Conservation (phyloP, 2,329 filamentous ascomycete genomes). For the Colletotrichum scovillei region DNA sequence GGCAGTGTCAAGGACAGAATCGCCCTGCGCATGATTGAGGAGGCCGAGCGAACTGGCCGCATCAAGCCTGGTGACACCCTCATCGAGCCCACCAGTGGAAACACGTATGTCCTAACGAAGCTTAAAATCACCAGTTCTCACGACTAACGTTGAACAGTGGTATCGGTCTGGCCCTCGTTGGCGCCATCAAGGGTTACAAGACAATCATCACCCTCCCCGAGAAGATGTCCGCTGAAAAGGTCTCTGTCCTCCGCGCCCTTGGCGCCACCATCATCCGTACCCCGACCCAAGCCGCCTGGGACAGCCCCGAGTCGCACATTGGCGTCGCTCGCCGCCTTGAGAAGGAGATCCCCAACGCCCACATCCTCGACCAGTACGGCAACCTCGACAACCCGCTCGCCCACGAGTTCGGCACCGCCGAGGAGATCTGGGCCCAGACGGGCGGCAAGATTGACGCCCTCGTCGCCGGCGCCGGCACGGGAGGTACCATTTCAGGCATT, state of each 20-base stretch:
- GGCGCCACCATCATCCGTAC: constrained; percentile 98
- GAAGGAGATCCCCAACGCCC: constrained; percentile 96
- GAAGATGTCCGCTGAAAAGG: constrained; percentile 99
- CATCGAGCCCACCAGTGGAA: constrained; percentile 97
- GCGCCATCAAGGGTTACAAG: constrained; percentile 96
- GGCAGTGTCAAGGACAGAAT: constrained; percentile 96
- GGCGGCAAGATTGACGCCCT: constrained; percentile 83
- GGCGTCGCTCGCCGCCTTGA: constrained; percentile 90
- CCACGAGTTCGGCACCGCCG: constrained; percentile 92
- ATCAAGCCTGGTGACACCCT: constrained; percentile 98
- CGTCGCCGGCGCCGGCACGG: constrained; percentile 93
- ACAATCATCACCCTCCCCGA: constrained; percentile 98
- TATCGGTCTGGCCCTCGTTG: constrained; percentile 93
- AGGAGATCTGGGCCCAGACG: constrained; percentile 96
- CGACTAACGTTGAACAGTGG: constrained; percentile 59
- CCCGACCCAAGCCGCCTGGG: constrained; percentile 93
- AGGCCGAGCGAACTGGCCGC: constrained; percentile 88
- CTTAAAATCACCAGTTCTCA: constrained; percentile 39
- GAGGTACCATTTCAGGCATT: constrained; percentile 93
- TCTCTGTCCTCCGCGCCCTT: constrained; percentile 91
- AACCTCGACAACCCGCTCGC: constrained; percentile 93
- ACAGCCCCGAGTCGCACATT: constrained; percentile 95
- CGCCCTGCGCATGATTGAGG: constrained; percentile 96
- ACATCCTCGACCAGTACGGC: constrained; percentile 96
- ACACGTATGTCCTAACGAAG: constrained; percentile 69